Evolutionary conservation across 2,329 filamentous ascomycete genomes (phyloP).

Genomic region (Colletotrichum tropicicola): DNA sequence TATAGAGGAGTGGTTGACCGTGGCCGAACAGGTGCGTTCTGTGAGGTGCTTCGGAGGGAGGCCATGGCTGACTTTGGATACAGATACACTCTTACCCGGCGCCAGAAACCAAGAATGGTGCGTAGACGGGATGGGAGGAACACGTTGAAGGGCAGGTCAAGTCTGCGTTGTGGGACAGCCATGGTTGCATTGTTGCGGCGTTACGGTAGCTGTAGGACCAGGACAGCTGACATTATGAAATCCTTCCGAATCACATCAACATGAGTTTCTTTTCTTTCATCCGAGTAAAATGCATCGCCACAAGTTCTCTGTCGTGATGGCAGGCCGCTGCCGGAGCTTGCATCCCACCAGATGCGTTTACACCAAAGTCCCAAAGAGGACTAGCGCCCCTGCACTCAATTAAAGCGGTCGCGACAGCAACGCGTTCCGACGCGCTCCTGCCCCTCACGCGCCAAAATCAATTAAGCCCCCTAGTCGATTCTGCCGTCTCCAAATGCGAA

Average conservation of each 20-base stretch:
- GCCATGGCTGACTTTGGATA: conserved; percentile 27
- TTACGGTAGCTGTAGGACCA: not conserved
- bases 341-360: not conserved
- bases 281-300: not conserved
- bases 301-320: not conserved
- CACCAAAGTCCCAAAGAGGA: not conserved
- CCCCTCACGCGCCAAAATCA: conserved; percentile 33
- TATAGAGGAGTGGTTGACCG: conserved; percentile 81
- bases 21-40: conserved; percentile 71
- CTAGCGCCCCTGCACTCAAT: conserved; percentile 47
- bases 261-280: not conserved
- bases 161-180: not conserved
- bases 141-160: not conserved
- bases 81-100: conserved; percentile 45
- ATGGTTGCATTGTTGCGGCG: not conserved
- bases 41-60: not conserved
- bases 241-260: not conserved
- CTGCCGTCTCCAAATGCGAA: conserved; percentile 20
- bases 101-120: not conserved
- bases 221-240: not conserved
- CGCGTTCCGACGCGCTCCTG: conserved; percentile 41
- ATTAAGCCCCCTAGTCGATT: conserved; percentile 25
- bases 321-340: not conserved
- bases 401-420: conserved; percentile 43
- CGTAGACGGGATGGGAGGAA: too few relatives aligned